A percentile compares a stretch with the other conserved stretches of the same genome.
phyloP scores from a whole-genome alignment of 345 rosid genomes.

The Iberis pinnata region DNA sequence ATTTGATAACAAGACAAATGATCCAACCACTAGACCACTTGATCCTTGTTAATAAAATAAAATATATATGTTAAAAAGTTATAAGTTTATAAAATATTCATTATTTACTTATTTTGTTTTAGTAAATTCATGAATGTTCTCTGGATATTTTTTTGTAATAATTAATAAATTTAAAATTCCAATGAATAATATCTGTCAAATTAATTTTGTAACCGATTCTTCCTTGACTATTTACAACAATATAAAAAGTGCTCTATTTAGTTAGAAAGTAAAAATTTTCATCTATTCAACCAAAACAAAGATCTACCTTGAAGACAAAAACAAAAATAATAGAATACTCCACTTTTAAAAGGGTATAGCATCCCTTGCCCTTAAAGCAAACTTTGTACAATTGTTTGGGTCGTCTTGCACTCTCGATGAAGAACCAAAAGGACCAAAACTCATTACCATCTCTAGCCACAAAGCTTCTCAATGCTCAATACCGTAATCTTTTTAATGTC shows the following conservation, averaged over 20 bases:
- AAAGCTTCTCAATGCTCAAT: slow-evolving; percentile 39
- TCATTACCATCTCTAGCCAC: slow-evolving; percentile 15
- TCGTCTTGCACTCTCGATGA: slow-evolving; percentile 31
- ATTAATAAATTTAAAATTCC: not conserved
- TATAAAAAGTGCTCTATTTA: too few relatives aligned
- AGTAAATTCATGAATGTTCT: not conserved
- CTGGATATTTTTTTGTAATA: not conserved
- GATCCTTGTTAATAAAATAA: too few relatives aligned
- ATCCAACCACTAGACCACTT: too few relatives aligned
- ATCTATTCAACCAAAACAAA: slow-evolving; percentile 4
- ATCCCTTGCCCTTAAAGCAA: slow-evolving; percentile 38
- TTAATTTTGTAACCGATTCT: not conserved
- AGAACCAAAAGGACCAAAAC: slow-evolving; percentile 31
- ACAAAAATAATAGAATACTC: slow-evolving; percentile 13
- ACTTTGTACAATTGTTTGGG: too few relatives aligned
- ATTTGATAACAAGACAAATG: too few relatives aligned
- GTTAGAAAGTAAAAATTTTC: not conserved
- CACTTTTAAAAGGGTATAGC: slow-evolving; percentile 26
- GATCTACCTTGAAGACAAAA: not conserved
- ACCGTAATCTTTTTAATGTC: slow-evolving; percentile 38
- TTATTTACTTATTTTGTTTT: not conserved
- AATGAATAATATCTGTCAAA: not conserved
- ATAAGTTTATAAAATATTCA: not conserved
- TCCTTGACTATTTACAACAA: too few relatives aligned
- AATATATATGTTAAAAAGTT: not conserved